Evolutionary conservation across 1,284 basidiomycete genomes (phyloP).

Genomic region (Marasmius oreades): DNA sequence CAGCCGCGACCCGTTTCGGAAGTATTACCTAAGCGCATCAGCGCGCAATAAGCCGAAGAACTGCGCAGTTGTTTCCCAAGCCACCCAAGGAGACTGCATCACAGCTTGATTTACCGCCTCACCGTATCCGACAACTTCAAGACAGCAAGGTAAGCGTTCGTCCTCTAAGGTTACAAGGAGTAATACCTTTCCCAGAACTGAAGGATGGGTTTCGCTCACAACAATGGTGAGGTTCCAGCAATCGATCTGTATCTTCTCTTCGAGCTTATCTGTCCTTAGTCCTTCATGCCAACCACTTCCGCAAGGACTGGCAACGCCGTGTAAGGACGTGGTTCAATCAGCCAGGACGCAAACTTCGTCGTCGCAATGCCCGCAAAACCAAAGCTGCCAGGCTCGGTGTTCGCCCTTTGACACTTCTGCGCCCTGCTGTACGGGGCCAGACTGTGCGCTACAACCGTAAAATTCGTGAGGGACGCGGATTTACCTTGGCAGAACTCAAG

Average conservation of each 20-base stretch:
- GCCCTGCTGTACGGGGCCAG: slow-evolving; percentile 95
- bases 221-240: slow-evolving; percentile 59
- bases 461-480: slow-evolving; percentile 95
- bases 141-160: slow-evolving; percentile 24
- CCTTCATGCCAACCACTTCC: slow-evolving; percentile 94
- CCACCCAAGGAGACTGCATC: not conserved
- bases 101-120: slow-evolving; percentile 26
- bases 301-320: slow-evolving; percentile 96
- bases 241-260: slow-evolving; percentile 9
- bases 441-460: slow-evolving; percentile 99
- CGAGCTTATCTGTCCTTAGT: slow-evolving; percentile 38
- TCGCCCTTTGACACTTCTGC: slow-evolving; percentile 88
- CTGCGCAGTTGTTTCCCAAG: slow-evolving; percentile 1
- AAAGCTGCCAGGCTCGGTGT: slow-evolving; percentile 93
- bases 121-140: slow-evolving; percentile 38
- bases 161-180: slow-evolving; percentile 13
- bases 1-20: too few relatives aligned
- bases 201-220: slow-evolving; percentile 77
- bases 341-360: slow-evolving; percentile 95
- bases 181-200: slow-evolving; percentile 25
- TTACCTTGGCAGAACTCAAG: slow-evolving; percentile 95
- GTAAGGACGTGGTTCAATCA: slow-evolving; percentile 99
- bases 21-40: not conserved
- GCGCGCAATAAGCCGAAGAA: slow-evolving; percentile 1
- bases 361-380: slow-evolving; percentile 88